Evolutionary conservation across 176 grass and related monocot species (phyloP).

Genomic region (Oropetium thomaeum): DNA sequence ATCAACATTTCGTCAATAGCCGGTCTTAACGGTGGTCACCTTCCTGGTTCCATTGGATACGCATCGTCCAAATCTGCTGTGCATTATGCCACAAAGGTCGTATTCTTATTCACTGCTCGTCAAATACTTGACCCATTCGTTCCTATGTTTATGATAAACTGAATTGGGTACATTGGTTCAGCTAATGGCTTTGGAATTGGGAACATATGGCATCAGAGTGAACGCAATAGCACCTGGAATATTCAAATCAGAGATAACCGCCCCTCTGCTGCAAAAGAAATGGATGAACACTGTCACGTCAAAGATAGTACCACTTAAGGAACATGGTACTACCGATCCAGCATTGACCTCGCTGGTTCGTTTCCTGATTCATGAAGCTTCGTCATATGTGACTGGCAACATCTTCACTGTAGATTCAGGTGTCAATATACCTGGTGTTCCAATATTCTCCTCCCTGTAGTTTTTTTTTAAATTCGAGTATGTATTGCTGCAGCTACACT

Average conservation of each 20-base stretch:
- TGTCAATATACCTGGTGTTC: slow-evolving; percentile 60
- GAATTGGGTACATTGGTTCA: slow-evolving; percentile 19
- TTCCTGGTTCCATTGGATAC: slow-evolving; percentile 67
- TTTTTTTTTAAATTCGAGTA: not conserved
- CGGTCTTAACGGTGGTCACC: slow-evolving; percentile 57
- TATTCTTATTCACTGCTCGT: not conserved
- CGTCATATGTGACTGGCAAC: slow-evolving; percentile 78
- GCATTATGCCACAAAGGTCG: slow-evolving; percentile 69
- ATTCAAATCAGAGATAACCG: slow-evolving; percentile 84
- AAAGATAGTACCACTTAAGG: slow-evolving; percentile 63
- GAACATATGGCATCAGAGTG: slow-evolving; percentile 64
- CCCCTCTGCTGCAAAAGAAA: slow-evolving; percentile 53
- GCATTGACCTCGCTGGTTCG: slow-evolving; percentile 72
- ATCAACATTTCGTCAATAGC: slow-evolving; percentile 76
- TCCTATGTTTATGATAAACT: not conserved
- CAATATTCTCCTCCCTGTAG: slow-evolving; percentile 84
- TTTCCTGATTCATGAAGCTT: slow-evolving; percentile 68
- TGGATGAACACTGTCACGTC: slow-evolving; percentile 61
- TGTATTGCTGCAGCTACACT: not conserved
- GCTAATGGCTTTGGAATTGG: slow-evolving; percentile 89
- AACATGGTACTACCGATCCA: slow-evolving; percentile 58
- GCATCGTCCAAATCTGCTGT: slow-evolving; percentile 62
- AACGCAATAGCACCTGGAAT: slow-evolving; percentile 79
- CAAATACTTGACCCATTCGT: not conserved
- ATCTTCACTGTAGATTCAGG: slow-evolving; percentile 73